Percentiles rank a stretch among this genome's conserved stretches.
phyloP scores from a whole-genome alignment of 164 flowering plant genomes.

The Buxus sempervirens region DNA sequence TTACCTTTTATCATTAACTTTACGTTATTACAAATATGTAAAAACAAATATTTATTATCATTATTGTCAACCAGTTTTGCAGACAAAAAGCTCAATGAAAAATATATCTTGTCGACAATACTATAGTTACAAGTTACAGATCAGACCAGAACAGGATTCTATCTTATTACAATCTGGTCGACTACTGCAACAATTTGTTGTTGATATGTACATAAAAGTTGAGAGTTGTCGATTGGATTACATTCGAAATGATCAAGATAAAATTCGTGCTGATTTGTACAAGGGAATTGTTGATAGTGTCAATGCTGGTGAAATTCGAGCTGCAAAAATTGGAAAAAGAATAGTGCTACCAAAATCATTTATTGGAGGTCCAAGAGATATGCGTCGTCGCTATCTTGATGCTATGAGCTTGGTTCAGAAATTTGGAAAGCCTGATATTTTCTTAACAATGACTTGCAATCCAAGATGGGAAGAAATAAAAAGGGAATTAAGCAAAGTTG shows the following conservation, averaged over 20 bases:
- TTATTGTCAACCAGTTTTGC: no score
- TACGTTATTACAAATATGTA: no score
- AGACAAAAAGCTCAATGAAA: no score
- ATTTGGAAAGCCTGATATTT: not conserved
- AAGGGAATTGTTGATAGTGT: slow-evolving; percentile 8
- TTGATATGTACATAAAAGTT: slow-evolving; percentile 20
- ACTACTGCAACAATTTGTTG: slow-evolving; percentile 18
- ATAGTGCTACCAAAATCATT: slow-evolving; percentile 12
- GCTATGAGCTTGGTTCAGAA: not conserved
- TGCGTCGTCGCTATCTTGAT: slow-evolving; percentile 4
- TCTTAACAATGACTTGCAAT: slow-evolving; percentile 12
- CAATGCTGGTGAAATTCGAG: not conserved
- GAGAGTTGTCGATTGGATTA: slow-evolving; percentile 11
- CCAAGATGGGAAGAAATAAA: slow-evolving; percentile 10
- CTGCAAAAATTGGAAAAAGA: not conserved
- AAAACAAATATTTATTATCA: no score
- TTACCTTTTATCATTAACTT: no score
- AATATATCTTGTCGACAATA: not conserved
- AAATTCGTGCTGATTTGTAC: slow-evolving; percentile 10
- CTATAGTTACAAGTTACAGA: not conserved
- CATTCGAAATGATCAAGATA: slow-evolving; percentile 3
- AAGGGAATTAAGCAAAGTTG: not conserved
- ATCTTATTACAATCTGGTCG: not conserved
- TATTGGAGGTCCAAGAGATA: slow-evolving; percentile 12
- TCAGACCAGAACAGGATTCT: not conserved